phyloP scores from a whole-genome alignment of 805 yeast genomes.

The Priceomyces medius region DNA sequence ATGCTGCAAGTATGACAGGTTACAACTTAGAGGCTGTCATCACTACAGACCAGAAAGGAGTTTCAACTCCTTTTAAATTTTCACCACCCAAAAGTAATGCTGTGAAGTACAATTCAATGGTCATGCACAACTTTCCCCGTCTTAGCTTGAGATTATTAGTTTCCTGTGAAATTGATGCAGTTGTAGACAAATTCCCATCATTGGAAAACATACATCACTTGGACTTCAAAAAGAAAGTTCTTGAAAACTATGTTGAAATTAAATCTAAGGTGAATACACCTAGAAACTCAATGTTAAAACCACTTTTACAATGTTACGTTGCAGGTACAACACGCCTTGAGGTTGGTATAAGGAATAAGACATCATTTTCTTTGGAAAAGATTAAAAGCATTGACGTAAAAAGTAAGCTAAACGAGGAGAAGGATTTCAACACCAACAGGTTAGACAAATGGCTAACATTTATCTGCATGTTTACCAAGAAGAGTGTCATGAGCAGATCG shows the following conservation, averaged over 20 bases:
- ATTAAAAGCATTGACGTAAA: constrained; percentile 5
- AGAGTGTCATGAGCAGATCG: not conserved
- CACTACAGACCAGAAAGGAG: constrained; percentile 1
- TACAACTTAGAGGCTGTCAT: constrained; percentile 9
- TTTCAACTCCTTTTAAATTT: not conserved
- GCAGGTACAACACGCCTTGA: constrained; percentile 7
- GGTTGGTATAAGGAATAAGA: constrained; percentile 9
- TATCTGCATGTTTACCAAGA: constrained; percentile 7
- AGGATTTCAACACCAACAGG: not conserved
- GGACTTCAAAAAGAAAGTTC: constrained; percentile 2
- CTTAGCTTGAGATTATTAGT: constrained; percentile 5
- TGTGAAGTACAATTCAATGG: constrained; percentile 10
- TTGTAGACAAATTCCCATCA: constrained; percentile 1
- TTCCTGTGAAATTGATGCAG: constrained; percentile 11
- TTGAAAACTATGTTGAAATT: constrained; percentile 9
- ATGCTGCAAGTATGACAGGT: constrained; percentile 8
- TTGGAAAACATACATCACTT: not conserved
- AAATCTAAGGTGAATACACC: constrained; percentile 2
- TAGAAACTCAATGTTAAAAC: not conserved
- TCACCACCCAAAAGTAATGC: constrained; percentile 7
- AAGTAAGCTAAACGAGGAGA: not conserved
- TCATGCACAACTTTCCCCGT: constrained; percentile 6
- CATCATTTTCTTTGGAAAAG: constrained; percentile 3
- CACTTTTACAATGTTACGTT: constrained; percentile 8
- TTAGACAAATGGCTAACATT: constrained; percentile 11